These are phyloP conservation scores for Didymella lethalis DNA, from an alignment of 2,329 filamentous ascomycete genomes.

Conservation along the genomic window DNA sequence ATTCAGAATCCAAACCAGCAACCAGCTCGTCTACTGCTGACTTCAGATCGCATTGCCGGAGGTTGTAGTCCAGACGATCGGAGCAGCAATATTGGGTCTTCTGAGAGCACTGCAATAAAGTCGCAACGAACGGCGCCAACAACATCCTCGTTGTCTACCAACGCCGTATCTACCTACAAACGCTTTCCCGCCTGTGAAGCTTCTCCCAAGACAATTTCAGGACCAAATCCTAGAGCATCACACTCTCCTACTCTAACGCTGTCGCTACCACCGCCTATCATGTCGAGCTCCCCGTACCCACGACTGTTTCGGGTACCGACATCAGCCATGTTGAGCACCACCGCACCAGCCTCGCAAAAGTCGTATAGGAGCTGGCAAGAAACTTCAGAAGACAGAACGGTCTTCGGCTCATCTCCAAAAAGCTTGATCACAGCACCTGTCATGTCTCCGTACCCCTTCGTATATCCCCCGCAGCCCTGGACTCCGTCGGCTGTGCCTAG, in stretches of 20 bases:
- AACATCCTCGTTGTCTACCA: constrained; percentile 10
- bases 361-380: constrained; percentile 5
- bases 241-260: neutral
- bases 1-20: neutral
- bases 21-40: neutral
- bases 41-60: constrained; percentile 5
- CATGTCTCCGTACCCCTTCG: constrained; percentile 15
- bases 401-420: constrained; percentile 4
- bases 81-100: neutral
- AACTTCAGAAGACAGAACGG: neutral
- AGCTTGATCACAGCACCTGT: constrained; percentile 16
- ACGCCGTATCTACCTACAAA: neutral
- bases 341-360: neutral
- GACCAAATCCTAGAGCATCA: neutral
- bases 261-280: neutral
- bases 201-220: constrained; percentile 1
- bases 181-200: neutral
- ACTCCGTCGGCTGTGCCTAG: neutral
- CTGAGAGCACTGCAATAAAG: constrained; percentile 3
- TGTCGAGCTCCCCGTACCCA: neutral
- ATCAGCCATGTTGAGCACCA: neutral
- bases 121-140: neutral
- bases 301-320: neutral
- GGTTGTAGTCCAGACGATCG: constrained; percentile 6
- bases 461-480: constrained; percentile 2